Evolutionary conservation across 129 eudicot genomes (phyloP), one percentile per base, ranked within the genome.

Genomic region (Mikania micrantha): DNA sequence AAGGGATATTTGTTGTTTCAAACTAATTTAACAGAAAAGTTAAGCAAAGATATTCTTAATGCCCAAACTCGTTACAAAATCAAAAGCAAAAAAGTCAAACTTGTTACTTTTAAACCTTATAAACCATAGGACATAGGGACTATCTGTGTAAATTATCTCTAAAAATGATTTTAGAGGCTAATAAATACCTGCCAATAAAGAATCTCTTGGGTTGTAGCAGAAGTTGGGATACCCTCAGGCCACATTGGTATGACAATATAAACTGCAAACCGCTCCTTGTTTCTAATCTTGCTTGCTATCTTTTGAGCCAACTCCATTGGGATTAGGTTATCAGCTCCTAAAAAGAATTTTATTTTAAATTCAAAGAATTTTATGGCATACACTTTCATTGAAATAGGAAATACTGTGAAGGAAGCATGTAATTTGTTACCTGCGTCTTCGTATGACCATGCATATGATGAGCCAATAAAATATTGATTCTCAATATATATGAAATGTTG

Each of bases 281-380:
- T 81, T 81, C 81, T 86, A 58, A 93, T 93, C 80, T 93, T 93
- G 65, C 95, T 93, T 22, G 88, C 86, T 75, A 93, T 86, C 77
- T 93, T 93, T 61, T 82, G 72, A 29, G 96, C 92, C 81, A 93
- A 86, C 81, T 93, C 98, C 98, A 88, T 93, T 12, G 96, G 98
- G 45, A 93, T 86, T 36, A 88, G 57, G 83, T 93, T 85, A 72
- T 93, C 96, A 74, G 96, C 99, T 68, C 99, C 99, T 93, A 79
- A 61, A 66, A 44, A 50, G 60, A 54, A 36, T 27, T 65, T 29
- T 22, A 28, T 27, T 57, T 52, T 24, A 53, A 22, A 31, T 53
- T 28, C 4, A 27, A 57, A 35, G 11, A 48, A 9, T 16, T 19
- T 9, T 32, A 29, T 15, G 17, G 16, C 60, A 41, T 59, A 59